Conservation (phyloP, 1,284 basidiomycete species). For the Austroboletus novae-zelandiae region DNA sequence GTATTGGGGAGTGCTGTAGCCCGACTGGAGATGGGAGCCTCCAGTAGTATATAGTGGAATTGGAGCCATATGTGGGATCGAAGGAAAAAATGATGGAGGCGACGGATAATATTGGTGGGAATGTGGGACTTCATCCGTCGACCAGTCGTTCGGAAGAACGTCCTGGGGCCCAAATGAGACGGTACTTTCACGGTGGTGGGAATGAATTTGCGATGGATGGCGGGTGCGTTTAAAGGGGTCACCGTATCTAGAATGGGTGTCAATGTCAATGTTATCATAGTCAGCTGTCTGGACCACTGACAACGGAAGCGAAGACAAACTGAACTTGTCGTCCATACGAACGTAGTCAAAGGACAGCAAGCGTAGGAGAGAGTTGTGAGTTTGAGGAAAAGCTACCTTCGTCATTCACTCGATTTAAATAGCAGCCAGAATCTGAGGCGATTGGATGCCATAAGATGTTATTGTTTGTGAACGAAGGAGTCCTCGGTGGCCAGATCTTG, state of each 20-base stretch:
- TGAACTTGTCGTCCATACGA: not conserved
- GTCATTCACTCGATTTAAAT: constrained; percentile 1
- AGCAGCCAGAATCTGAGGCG: not conserved
- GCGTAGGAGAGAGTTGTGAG: constrained; percentile 9
- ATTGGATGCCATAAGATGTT: constrained; percentile 13
- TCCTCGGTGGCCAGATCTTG: constrained; percentile 5
- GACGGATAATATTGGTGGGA: not conserved
- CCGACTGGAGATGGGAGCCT: not conserved
- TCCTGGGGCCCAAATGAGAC: not conserved
- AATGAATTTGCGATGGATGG: not conserved
- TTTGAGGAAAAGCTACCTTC: not conserved
- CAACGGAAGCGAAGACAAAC: not conserved
- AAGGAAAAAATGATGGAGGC: not conserved
- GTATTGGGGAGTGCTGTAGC: not conserved
- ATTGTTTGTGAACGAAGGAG: constrained; percentile 1
- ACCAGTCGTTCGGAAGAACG: not conserved
- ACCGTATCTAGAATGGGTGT: constrained; percentile 3
- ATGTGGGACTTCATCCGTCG: not conserved
- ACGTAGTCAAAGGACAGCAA: not conserved
- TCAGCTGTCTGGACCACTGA: constrained; percentile 10
- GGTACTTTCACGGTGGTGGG: not conserved
- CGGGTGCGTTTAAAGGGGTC: not conserved
- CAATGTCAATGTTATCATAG: constrained; percentile 1
- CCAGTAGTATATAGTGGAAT: not conserved
- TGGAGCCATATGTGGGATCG: not conserved